These are phyloP conservation scores for Candida xyloterini DNA, from an alignment of 805 yeast species.

Conservation along the genomic window DNA sequence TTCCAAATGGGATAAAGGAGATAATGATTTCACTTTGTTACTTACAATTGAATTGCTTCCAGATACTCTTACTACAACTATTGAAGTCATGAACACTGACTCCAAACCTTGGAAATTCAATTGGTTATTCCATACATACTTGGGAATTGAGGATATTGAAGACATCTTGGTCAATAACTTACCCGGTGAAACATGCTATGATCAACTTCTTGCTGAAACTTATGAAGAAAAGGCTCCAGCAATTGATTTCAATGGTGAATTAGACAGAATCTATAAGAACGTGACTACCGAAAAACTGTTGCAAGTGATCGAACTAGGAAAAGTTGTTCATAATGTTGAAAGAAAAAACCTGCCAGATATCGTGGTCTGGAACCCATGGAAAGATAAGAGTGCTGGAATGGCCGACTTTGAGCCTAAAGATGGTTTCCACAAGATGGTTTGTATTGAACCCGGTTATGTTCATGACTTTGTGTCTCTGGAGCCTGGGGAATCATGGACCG, in stretches of 20 bases:
- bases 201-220: slow-evolving; percentile 64
- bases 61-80: slow-evolving; percentile 59
- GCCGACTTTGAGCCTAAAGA: slow-evolving; percentile 82
- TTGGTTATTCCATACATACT: slow-evolving; percentile 93
- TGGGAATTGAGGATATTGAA: slow-evolving; percentile 70
- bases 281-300: slow-evolving; percentile 53
- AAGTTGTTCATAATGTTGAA: slow-evolving; percentile 64
- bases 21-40: slow-evolving; percentile 73
- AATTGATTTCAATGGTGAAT: slow-evolving; percentile 68
- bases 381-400: slow-evolving; percentile 75
- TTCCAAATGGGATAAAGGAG: slow-evolving; percentile 50
- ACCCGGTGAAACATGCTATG: slow-evolving; percentile 67
- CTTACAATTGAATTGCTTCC: slow-evolving; percentile 61
- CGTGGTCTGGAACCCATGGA: slow-evolving; percentile 99
- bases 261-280: slow-evolving; percentile 77
- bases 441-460: slow-evolving; percentile 93
- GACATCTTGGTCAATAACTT: slow-evolving; percentile 76
- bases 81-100: slow-evolving; percentile 76
- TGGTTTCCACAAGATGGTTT: slow-evolving; percentile 85
- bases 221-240: slow-evolving; percentile 76
- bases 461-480: slow-evolving; percentile 57
- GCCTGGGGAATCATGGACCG: slow-evolving; percentile 78
- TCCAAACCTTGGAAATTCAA: slow-evolving; percentile 72
- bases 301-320: slow-evolving; percentile 69
- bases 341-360: slow-evolving; percentile 57